Base-by-base conservation (phyloP, 2,329 filamentous ascomycete genomes). In the Epicoccum nigrum region DNA sequence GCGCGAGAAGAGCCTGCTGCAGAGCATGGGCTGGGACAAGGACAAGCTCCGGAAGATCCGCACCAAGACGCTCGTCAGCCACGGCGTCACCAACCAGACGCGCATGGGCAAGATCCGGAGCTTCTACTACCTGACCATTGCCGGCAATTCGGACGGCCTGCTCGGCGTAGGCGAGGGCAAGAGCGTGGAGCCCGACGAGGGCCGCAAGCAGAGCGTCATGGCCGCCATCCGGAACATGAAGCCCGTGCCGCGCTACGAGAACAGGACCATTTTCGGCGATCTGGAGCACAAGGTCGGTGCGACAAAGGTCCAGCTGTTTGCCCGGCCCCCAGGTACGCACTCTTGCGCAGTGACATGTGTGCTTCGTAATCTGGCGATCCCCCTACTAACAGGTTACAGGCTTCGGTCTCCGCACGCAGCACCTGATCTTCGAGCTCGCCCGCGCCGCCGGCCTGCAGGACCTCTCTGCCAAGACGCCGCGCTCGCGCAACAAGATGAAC, bases 401-500 rank as follows among this genome's bases (percentile, higher is more conserved):
- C 53, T 99, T 97, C 67, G 94, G 94, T 69, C 87, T 97, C 62
- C 90, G 94, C 67, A 91, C 90, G 71, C 91, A 96, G 65, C 86
- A 90, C 70, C 85, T 92, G 59, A 93, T 99, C 73, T 97, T 92
- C 76, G 93, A 99, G 75, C 92, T 99, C 80, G 92, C 90, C 70
- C 88, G 91, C 58, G 86, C 87, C 40, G 89, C 86, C 32, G 94
- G 94, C 59, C 91, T 99, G 67, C 82, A 87, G 58, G 94, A 99
- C 73, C 83, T 99, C 27, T 84, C 92, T 13, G 92, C 90, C 40
- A 83, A 84, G 61, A 92, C 96, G 56, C 86, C 87, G 30, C 88
- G 93, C 37, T 90, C 90, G 56, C 85, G 92, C 67, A 97, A 96
- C 81, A 91, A 92, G 63, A 96, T 97, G 92, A 99, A 99, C 80